Evolutionary conservation across 306 rosid species (phyloP).

Genomic region (Prunus kanzakura): DNA sequence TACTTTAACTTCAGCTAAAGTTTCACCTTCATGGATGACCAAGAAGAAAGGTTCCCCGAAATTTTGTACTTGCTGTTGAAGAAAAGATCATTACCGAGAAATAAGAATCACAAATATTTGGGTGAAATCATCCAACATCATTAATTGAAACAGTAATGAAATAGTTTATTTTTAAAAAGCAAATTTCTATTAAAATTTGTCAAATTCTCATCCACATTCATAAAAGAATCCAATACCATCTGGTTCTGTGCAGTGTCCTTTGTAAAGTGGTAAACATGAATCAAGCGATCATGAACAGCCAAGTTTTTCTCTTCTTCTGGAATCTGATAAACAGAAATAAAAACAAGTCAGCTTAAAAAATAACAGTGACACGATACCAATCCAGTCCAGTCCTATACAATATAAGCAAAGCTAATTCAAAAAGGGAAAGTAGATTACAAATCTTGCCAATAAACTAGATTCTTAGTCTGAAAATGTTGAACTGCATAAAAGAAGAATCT

Average conservation of each 20-base stretch:
- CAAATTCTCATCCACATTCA: background rate
- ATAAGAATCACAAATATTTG: background rate
- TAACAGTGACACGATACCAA: background rate
- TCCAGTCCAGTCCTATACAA: background rate
- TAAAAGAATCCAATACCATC: slow-evolving; percentile 38
- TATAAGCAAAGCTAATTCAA: background rate
- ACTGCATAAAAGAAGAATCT: background rate
- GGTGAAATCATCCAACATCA: background rate
- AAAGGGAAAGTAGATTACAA: background rate
- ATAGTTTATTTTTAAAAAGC: background rate
- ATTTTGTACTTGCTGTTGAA: slow-evolving; percentile 77
- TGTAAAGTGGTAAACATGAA: slow-evolving; percentile 86
- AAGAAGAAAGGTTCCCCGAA: slow-evolving; percentile 94
- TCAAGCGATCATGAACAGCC: slow-evolving; percentile 71
- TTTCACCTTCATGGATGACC: slow-evolving; percentile 77
- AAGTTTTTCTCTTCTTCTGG: slow-evolving; percentile 84
- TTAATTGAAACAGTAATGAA: background rate
- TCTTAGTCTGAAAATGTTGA: background rate
- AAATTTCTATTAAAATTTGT: background rate
- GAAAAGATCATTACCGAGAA: background rate
- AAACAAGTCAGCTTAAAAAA: slow-evolving; percentile 12
- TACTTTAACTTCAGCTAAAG: slow-evolving; percentile 74
- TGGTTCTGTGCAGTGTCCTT: slow-evolving; percentile 74
- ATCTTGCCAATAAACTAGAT: background rate
- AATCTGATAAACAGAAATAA: slow-evolving; percentile 39